phyloP scores from a whole-genome alignment of 2,329 filamentous ascomycete species.

The Colletotrichum melonis region DNA sequence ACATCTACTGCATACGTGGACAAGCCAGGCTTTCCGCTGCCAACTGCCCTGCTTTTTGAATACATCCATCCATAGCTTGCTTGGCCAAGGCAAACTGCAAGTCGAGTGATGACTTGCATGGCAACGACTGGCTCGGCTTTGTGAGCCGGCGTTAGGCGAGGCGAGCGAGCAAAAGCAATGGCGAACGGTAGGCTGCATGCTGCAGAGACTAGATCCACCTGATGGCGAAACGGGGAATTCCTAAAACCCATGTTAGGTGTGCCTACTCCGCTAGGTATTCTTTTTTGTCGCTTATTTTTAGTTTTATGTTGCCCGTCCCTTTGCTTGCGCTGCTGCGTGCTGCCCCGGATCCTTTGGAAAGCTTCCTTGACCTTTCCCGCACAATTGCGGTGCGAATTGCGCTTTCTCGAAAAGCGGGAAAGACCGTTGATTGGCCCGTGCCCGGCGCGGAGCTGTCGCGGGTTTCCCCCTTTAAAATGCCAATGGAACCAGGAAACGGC shows the following conservation, averaged over 20 bases:
- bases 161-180: not conserved
- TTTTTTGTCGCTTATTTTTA: not conserved
- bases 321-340: not conserved
- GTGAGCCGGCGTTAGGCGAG: slow-evolving; percentile 1
- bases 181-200: not conserved
- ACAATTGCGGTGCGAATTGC: slow-evolving; percentile 3
- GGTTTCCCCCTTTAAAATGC: not conserved
- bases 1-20: not conserved
- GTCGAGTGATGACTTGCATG: slow-evolving; percentile 12
- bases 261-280: not conserved
- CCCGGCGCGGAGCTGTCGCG: slow-evolving; percentile 13
- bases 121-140: slow-evolving; percentile 16
- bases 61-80: not conserved
- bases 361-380: not conserved
- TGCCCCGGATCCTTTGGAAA: not conserved
- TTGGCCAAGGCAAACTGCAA: not conserved
- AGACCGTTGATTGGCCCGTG: slow-evolving; percentile 3
- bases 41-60: not conserved
- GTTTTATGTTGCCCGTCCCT: not conserved
- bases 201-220: not conserved
- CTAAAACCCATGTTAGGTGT: not conserved
- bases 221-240: not conserved
- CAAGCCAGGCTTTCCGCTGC: not conserved
- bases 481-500: not conserved
- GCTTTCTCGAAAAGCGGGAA: not conserved